Base-by-base conservation (phyloP, 2,329 filamentous ascomycete species). In the Colletotrichum salicis region DNA sequence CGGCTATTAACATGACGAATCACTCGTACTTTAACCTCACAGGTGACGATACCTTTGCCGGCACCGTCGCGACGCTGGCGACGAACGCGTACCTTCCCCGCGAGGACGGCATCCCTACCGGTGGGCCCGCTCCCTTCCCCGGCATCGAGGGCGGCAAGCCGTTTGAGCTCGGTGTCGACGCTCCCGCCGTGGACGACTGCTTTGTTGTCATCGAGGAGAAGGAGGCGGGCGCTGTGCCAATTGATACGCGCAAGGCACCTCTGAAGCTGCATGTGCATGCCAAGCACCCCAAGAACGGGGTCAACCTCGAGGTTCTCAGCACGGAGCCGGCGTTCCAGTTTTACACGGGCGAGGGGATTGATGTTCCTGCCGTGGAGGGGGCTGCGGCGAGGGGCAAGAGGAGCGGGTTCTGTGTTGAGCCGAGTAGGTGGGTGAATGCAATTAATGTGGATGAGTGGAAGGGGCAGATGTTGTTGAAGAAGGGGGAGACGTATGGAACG, bases 241-340 rank as follows among this genome's bases (percentile, higher is more conserved):
- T 93, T 60, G 92, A 94, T 80, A 94, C 92, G 12, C 90, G 92
- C 74, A 74, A 76, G 56, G 75, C 83, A 68, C 89, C 93, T 1
- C 85, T 97, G 51, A 87, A 86, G 69, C 90, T 88, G 71, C 89
- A 96, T 57, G 89, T 94, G 57, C 85, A 89, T 29, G 93, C 96
- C 70, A 89, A 88, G 81, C 94, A 98, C 81, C 90, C 94, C 6
- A 86, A 85, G 61, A 92, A 91, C 33, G 90, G 90, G 74, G 87
- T 98, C 75, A 92, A 97, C 80, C 90, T 98, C 61, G 94, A 98
- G 82, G 92, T 97, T 6, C 86, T 91, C 78, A 96, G 94, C 85
- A 98, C 96, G 0, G 96, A 98, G 85, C 96, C 96, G 0, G 94
- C 94, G 0, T 98, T 98, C 86, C 96, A 98, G 82, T 97, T 98